Percentiles rank a stretch among this genome's conserved stretches.
Conservation (phyloP, 2,329 filamentous ascomycete species). For the Aquanectria penicillioides region DNA sequence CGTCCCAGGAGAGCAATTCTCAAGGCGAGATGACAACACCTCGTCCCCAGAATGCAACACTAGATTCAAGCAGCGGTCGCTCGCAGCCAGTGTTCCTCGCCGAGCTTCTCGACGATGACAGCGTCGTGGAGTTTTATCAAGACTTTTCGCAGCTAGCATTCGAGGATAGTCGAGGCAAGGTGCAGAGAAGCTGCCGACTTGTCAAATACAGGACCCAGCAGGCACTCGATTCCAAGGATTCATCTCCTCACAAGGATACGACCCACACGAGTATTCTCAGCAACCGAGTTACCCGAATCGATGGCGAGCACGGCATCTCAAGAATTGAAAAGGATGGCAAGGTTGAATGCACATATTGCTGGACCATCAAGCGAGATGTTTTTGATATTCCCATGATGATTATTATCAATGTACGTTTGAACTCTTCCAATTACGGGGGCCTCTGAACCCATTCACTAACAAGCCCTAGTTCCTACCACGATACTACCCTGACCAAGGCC, state of each 20-base stretch:
- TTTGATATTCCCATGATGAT: conserved; percentile 99
- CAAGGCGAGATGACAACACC: conserved; percentile 60
- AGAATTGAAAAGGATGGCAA: conserved; percentile 87
- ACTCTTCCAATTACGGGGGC: background rate
- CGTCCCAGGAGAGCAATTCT: conserved; percentile 48
- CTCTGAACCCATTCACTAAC: conserved; percentile 4
- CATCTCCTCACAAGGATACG: conserved; percentile 58
- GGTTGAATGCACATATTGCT: conserved; percentile 94
- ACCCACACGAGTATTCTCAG: conserved; percentile 60
- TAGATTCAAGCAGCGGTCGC: conserved; percentile 57
- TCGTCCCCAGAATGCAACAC: conserved; percentile 57
- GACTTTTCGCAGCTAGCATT: conserved; percentile 94
- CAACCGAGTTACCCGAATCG: conserved; percentile 69
- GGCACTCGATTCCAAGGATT: conserved; percentile 53
- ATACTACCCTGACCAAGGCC: conserved; percentile 67
- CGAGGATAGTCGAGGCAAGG: conserved; percentile 86
- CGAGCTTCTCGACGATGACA: conserved; percentile 92
- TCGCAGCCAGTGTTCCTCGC: conserved; percentile 88
- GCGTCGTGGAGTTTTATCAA: conserved; percentile 93
- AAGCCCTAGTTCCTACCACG: conserved; percentile 64
- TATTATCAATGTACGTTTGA: conserved; percentile 90
- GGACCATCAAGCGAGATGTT: conserved; percentile 95
- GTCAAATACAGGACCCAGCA: conserved; percentile 89
- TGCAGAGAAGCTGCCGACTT: conserved; percentile 84
- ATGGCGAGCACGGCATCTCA: conserved; percentile 82